Evolutionary conservation across 2,329 filamentous ascomycete genomes (phyloP).

Genomic region (Exophiala calicioides): DNA sequence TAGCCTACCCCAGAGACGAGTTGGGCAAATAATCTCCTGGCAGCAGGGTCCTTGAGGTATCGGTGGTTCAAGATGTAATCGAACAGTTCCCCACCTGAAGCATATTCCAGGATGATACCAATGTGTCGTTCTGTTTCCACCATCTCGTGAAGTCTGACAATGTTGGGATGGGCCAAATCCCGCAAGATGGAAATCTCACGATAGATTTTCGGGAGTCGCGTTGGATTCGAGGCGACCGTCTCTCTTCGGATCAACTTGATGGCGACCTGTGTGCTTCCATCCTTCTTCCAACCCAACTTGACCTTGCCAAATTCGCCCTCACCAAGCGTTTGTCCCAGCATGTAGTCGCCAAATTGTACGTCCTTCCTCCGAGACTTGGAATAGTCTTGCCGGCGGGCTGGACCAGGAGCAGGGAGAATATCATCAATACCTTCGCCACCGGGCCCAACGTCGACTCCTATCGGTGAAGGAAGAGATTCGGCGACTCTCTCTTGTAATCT

Average conservation of each 20-base stretch:
- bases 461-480: constrained; percentile 53
- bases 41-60: constrained; percentile 91
- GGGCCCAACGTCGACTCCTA: constrained; percentile 52
- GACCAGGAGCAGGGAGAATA: constrained; percentile 33
- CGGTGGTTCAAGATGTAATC: constrained; percentile 97
- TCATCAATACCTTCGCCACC: constrained; percentile 43
- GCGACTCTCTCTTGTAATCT: constrained; percentile 70
- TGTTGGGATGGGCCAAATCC: constrained; percentile 90
- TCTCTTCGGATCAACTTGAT: constrained; percentile 98
- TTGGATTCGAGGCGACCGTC: constrained; percentile 82
- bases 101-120: constrained; percentile 97
- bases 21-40: constrained; percentile 89
- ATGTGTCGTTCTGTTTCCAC: constrained; percentile 96
- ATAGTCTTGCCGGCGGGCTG: constrained; percentile 58
- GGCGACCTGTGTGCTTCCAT: constrained; percentile 89
- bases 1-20: constrained; percentile 96
- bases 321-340: constrained; percentile 90
- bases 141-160: constrained; percentile 96
- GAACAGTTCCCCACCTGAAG: constrained; percentile 94
- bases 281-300: constrained; percentile 96
- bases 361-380: constrained; percentile 64
- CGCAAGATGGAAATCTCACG: constrained; percentile 91
- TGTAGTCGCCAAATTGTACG: constrained; percentile 92
- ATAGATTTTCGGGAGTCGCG: constrained; percentile 91
- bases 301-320: constrained; percentile 99